Evolutionary conservation across 306 rosid species (phyloP).

Genomic region (Aeschynomene evenia): DNA sequence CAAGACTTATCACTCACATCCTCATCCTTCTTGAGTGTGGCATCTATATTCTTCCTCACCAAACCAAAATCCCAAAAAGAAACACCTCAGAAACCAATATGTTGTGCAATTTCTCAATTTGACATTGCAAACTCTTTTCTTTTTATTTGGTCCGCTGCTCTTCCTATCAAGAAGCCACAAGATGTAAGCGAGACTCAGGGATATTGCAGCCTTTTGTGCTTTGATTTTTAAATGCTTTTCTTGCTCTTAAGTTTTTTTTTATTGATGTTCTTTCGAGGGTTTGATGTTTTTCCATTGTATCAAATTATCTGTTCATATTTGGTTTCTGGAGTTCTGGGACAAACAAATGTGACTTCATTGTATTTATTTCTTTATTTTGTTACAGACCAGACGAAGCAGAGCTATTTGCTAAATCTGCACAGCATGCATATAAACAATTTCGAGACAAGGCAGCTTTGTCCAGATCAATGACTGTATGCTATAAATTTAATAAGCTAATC

Average conservation of each 20-base stretch:
- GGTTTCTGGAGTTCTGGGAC: background rate
- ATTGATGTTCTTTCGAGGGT: background rate
- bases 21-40: too few species aligned
- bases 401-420: constrained; percentile 78
- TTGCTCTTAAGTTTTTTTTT: background rate
- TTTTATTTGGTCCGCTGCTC: too few species aligned
- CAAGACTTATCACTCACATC: too few species aligned
- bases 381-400: constrained; percentile 89
- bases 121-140: too few species aligned
- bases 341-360: background rate
- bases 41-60: too few species aligned
- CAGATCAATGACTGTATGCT: constrained; percentile 81
- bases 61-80: too few species aligned
- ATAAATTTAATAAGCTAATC: background rate
- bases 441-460: constrained; percentile 91
- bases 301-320: constrained; percentile 8
- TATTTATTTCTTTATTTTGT: background rate
- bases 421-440: constrained; percentile 69
- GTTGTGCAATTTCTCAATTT: too few species aligned
- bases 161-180: too few species aligned
- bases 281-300: constrained; percentile 7
- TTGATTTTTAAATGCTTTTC: background rate
- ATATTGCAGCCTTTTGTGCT: background rate
- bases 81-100: too few species aligned
- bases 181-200: background rate